Percentiles rank a stretch among this genome's conserved stretches.
Conservation (phyloP, 2,329 filamentous ascomycete species). For the Endothia cerciana region DNA sequence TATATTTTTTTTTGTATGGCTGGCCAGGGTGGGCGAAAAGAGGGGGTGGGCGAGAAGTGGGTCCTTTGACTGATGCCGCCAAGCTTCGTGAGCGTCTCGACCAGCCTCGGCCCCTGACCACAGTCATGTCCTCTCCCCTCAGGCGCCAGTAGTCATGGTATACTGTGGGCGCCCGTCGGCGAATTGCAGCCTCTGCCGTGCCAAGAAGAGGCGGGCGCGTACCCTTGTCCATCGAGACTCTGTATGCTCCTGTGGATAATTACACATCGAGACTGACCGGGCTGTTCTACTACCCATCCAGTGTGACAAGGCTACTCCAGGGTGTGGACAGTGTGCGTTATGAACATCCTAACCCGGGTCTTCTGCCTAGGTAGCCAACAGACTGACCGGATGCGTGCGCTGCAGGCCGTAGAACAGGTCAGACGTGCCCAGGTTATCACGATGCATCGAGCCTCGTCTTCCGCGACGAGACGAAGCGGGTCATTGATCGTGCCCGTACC, state of each 20-base stretch:
- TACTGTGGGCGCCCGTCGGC: conserved; percentile 22
- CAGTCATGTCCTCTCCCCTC: neutral
- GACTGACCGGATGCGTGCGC: neutral
- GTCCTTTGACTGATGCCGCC: too few species aligned
- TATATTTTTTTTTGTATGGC: too few species aligned
- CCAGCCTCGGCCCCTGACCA: neutral
- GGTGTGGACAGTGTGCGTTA: conserved; percentile 16
- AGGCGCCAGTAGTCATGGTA: conserved; percentile 18
- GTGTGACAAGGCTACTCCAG: conserved; percentile 19
- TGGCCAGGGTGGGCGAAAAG: too few species aligned
- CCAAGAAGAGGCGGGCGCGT: conserved; percentile 21
- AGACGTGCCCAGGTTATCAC: conserved; percentile 21
- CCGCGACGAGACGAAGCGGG: conserved; percentile 23
- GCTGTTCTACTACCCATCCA: neutral
- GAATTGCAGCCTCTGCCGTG: conserved; percentile 19
- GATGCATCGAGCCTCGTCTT: conserved; percentile 18
- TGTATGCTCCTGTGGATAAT: neutral
- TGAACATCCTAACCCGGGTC: neutral
- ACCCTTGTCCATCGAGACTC: neutral
- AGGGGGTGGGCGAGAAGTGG: too few species aligned
- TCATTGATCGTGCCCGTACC: conserved; percentile 17
- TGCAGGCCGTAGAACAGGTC: conserved; percentile 18
- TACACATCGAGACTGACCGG: neutral
- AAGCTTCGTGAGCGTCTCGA: neutral
- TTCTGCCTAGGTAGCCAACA: neutral